Conservation (phyloP, 2,329 filamentous ascomycete species). For the Ophiognomonia clavigignenti-juglandacearum region DNA sequence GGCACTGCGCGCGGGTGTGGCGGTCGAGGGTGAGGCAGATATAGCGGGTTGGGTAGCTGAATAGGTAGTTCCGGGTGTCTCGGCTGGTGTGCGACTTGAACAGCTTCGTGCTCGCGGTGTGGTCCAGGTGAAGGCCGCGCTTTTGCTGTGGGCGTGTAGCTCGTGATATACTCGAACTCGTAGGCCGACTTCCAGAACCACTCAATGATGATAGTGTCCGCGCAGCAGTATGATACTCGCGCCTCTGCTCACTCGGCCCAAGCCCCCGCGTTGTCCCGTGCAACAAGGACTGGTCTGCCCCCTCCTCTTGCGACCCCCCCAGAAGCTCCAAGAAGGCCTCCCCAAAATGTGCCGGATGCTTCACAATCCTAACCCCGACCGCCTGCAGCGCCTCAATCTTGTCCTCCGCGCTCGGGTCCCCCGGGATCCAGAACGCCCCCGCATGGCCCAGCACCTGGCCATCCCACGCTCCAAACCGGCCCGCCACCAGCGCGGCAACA, state of each 20-base stretch:
- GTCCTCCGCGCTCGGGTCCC: conserved; percentile 58
- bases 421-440: conserved; percentile 64
- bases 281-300: conserved; percentile 5
- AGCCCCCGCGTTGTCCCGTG: conserved; percentile 19
- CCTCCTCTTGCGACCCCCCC: conserved; percentile 22
- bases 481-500: conserved; percentile 67
- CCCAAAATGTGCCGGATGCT: conserved; percentile 73
- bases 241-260: conserved; percentile 7
- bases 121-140: conserved; percentile 10
- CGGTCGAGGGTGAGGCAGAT: conserved; percentile 64
- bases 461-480: conserved; percentile 57
- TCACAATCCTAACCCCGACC: conserved; percentile 65
- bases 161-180: neutral
- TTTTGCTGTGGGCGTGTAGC: neutral
- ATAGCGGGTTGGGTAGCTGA: conserved; percentile 37
- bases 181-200: neutral
- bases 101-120: conserved; percentile 39
- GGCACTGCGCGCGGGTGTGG: conserved; percentile 54
- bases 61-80: conserved; percentile 20
- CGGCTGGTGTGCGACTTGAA: conserved; percentile 42
- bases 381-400: conserved; percentile 64
- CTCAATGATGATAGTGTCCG: neutral
- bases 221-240: conserved; percentile 4
- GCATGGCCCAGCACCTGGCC: conserved; percentile 71
- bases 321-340: conserved; percentile 60